Evolutionary conservation across 1,284 basidiomycete species (phyloP).

Genomic region (Schizophyllum amplum): DNA sequence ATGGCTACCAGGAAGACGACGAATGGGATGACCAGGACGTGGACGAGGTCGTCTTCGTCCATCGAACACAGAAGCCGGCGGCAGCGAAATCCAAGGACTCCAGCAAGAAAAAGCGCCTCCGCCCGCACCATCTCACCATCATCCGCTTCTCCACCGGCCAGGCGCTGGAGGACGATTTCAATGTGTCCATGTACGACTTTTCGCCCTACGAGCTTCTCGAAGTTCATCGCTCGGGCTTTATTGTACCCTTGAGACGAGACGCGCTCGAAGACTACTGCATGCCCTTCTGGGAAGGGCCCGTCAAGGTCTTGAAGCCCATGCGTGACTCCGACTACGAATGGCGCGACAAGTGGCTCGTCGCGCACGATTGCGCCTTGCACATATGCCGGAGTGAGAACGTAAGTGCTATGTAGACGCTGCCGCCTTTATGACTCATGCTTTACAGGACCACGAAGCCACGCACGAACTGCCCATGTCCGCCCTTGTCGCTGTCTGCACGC

Average conservation of each 20-base stretch:
- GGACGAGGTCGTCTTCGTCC: conserved; percentile 8
- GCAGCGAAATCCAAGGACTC: conserved; percentile 9
- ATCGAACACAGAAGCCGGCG: conserved; percentile 10
- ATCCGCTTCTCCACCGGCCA: conserved; percentile 60
- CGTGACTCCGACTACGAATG: conserved; percentile 34
- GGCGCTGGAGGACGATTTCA: conserved; percentile 55
- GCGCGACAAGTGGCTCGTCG: conserved; percentile 55
- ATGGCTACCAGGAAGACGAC: conserved; percentile 27
- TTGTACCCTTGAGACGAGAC: conserved; percentile 35
- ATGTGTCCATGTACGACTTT: conserved; percentile 47
- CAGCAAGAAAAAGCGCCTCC: conserved; percentile 12
- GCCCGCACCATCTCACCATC: conserved; percentile 32
- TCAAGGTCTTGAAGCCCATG: conserved; percentile 32
- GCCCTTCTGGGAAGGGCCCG: conserved; percentile 63
- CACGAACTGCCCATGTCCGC: conserved; percentile 33
- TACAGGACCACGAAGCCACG: conserved; percentile 35
- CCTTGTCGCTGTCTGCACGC: conserved; percentile 35
- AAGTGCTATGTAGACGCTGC: conserved; percentile 16
- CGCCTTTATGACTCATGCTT: background rate
- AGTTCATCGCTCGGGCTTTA: conserved; percentile 38
- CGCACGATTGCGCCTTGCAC: conserved; percentile 46
- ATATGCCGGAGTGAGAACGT: conserved; percentile 49
- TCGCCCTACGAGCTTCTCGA: conserved; percentile 58
- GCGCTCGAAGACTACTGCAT: conserved; percentile 41
- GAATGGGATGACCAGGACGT: conserved; percentile 17